A percentile compares a stretch with the other conserved stretches of the same genome.
phyloP scores from a whole-genome alignment of 2,329 filamentous ascomycete species.

The Calycina marina region DNA sequence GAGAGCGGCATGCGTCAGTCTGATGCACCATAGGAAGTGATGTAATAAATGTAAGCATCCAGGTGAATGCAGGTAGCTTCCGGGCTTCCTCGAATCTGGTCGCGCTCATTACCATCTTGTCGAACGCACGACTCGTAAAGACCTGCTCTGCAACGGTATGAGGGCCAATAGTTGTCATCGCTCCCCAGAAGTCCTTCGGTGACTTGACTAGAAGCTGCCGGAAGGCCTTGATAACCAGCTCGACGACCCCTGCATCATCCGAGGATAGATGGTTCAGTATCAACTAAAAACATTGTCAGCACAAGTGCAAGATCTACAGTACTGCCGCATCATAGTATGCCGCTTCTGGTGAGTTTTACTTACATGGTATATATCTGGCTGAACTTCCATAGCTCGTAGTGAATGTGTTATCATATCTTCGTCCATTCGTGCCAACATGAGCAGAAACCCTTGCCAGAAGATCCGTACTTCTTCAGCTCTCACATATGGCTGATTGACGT shows the following conservation, averaged over 20 bases:
- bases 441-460: conserved; percentile 67
- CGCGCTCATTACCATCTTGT: conserved; percentile 45
- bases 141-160: conserved; percentile 73
- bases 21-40: conserved; percentile 66
- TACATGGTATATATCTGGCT: conserved; percentile 50
- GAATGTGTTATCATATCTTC: conserved; percentile 63
- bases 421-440: conserved; percentile 61
- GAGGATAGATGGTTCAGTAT: conserved; percentile 38
- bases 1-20: conserved; percentile 64
- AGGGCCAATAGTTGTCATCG: conserved; percentile 67
- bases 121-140: conserved; percentile 56
- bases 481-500: conserved; percentile 40
- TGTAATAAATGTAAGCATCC: conserved; percentile 63
- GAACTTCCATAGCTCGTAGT: conserved; percentile 64
- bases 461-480: conserved; percentile 39
- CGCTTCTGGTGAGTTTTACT: no score
- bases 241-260: conserved; percentile 42
- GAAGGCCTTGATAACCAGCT: conserved; percentile 56
- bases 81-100: conserved; percentile 35
- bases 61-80: conserved; percentile 51
- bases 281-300: conserved; percentile 23
- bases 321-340: no score
- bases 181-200: conserved; percentile 73
- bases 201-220: conserved; percentile 60
- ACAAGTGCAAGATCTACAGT: no score